Conservation (phyloP, 1,284 basidiomycete species). For the Puccinia hordei region DNA sequence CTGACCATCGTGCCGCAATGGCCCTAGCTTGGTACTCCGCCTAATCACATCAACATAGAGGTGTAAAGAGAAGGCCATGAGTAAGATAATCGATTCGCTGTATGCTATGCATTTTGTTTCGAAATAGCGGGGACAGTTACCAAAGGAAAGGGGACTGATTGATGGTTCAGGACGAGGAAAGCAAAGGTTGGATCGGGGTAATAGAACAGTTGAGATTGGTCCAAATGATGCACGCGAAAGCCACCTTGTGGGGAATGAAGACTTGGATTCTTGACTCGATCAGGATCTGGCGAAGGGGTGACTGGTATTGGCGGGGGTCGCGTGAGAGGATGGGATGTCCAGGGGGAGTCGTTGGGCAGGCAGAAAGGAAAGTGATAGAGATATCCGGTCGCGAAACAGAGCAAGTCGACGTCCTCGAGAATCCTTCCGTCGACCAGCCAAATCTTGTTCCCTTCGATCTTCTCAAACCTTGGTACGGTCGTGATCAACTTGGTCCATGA, state of each 20-base stretch:
- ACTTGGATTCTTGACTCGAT: not conserved
- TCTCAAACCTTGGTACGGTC: not conserved
- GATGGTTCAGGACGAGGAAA: conserved; percentile 9
- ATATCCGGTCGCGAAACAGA: conserved; percentile 59
- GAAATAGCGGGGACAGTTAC: not conserved
- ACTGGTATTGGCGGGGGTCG: not conserved
- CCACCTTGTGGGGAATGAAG: not conserved
- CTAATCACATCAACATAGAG: conserved; percentile 2
- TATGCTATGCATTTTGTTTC: not conserved
- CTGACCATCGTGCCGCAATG: conserved; percentile 35
- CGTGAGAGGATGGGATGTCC: conserved; percentile 13
- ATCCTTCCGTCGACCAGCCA: conserved; percentile 51
- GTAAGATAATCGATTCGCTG: too few species aligned
- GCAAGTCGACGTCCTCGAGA: conserved; percentile 54
- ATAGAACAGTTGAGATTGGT: conserved; percentile 36
- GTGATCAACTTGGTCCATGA: conserved; percentile 24
- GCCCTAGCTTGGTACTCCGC: conserved; percentile 45
- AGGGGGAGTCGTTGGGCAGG: not conserved
- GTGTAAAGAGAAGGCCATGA: too few species aligned
- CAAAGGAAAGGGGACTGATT: conserved; percentile 33
- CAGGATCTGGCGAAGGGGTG: conserved; percentile 45
- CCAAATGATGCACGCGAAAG: conserved; percentile 32
- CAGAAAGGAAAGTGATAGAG: conserved; percentile 51
- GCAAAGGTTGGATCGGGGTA: conserved; percentile 39
- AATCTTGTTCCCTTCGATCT: not conserved